Evolutionary conservation across 495 filamentous ascomycete species (phyloP).

Genomic region (Rostrohypoxylon terebratum): DNA sequence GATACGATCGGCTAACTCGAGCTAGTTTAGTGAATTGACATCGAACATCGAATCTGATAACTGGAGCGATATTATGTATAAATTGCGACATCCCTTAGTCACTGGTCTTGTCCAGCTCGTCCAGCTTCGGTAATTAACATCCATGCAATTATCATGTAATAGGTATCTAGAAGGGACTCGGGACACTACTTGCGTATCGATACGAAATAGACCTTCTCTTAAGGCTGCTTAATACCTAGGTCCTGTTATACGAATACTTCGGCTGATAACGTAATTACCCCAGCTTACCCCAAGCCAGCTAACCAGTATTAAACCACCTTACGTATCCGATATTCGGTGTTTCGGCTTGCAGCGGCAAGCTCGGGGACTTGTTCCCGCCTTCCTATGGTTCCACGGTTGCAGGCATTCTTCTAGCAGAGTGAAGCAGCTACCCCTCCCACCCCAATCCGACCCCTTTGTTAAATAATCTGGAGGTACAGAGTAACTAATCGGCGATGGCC

Average conservation of each 20-base stretch:
- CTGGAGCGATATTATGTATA: not conserved
- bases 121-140: not conserved
- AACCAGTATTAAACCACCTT: not conserved
- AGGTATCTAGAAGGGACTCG: not conserved
- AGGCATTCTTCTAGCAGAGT: too few species aligned
- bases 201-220: conserved; percentile 13
- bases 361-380: not conserved
- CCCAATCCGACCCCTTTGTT: conserved; percentile 31
- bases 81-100: not conserved
- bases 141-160: not conserved
- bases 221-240: not conserved
- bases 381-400: not conserved
- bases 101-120: not conserved
- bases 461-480: conserved; percentile 3
- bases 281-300: conserved; percentile 26
- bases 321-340: conserved; percentile 40
- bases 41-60: conserved; percentile 12
- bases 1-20: conserved; percentile 20
- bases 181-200: not conserved
- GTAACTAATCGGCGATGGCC: conserved; percentile 30
- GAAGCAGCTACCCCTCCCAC: conserved; percentile 27
- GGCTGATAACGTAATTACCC: conserved; percentile 37
- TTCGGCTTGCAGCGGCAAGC: conserved; percentile 38
- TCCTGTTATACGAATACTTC: too few species aligned
- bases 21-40: conserved; percentile 28